Conservation (phyloP, 140 eudicot species). For the Stevia rebaudiana region DNA sequence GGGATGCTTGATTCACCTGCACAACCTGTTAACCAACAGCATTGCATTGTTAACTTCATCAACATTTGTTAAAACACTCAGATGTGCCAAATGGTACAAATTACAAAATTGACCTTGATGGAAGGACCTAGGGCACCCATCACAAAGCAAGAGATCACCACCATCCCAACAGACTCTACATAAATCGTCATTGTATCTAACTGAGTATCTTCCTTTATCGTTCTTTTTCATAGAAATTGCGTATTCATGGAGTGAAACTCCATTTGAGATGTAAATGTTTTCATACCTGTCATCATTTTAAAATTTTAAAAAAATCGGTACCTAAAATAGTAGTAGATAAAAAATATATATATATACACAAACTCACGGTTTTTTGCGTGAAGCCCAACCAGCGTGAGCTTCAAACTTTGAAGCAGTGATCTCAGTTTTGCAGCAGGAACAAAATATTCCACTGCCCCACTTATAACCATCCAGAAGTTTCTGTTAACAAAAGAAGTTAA, state of each 20-base stretch:
- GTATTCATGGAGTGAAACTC: conserved; percentile 90
- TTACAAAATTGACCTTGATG: conserved; percentile 52
- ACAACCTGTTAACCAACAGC: conserved; percentile 54
- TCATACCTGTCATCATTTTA: conserved; percentile 28
- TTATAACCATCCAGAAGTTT: conserved; percentile 75
- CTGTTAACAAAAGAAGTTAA: conserved; percentile 35
- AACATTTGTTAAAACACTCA: background rate
- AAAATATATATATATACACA: too few relatives aligned
- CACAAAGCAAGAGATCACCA: conserved; percentile 89
- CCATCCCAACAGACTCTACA: conserved; percentile 93
- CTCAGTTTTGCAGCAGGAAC: conserved; percentile 70
- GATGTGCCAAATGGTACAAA: background rate
- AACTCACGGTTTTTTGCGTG: conserved; percentile 87
- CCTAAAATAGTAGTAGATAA: background rate
- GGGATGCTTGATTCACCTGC: conserved; percentile 53
- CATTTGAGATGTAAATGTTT: conserved; percentile 82
- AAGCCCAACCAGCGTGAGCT: conserved; percentile 96
- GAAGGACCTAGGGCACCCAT: conserved; percentile 95
- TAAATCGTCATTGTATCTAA: conserved; percentile 59
- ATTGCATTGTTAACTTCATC: background rate
- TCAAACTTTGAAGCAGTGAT: conserved; percentile 87
- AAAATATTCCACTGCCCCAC: conserved; percentile 62
- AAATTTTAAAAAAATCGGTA: background rate
- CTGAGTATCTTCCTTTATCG: conserved; percentile 29
- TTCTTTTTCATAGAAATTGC: conserved; percentile 53